Percentiles rank a stretch among this genome's conserved stretches.
Evolutionary conservation across 1,284 basidiomycete genomes (phyloP).

Genomic region (Tilletia setariae): DNA sequence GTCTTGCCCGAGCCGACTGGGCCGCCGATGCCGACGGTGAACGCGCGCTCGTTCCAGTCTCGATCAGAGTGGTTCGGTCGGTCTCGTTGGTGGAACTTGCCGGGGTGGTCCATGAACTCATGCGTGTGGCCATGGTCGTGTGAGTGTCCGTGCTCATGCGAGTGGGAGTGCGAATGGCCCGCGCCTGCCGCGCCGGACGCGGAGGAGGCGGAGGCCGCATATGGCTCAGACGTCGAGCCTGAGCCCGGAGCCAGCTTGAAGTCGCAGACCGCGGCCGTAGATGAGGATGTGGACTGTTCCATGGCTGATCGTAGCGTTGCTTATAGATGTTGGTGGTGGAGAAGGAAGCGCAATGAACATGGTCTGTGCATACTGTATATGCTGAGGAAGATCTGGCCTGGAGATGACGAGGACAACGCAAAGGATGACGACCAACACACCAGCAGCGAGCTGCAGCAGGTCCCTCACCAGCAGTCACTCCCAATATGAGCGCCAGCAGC

Average conservation of each 20-base stretch:
- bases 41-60: constrained; percentile 88
- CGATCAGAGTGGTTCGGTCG: constrained; percentile 79
- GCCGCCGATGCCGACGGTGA: constrained; percentile 94
- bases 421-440: too few species aligned
- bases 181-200: not conserved
- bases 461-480: not conserved
- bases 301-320: too few species aligned
- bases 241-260: constrained; percentile 1
- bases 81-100: constrained; percentile 88
- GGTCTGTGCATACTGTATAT: not conserved
- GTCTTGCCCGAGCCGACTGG: constrained; percentile 97
- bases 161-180: constrained; percentile 25
- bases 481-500: not conserved
- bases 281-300: not conserved
- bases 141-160: constrained; percentile 27
- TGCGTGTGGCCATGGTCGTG: constrained; percentile 50
- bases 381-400: too few species aligned
- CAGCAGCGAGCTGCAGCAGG: not conserved
- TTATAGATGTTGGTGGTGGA: not conserved
- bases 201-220: not conserved
- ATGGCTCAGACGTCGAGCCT: not conserved
- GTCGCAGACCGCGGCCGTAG: not conserved
- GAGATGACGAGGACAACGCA: too few species aligned
- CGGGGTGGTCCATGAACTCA: constrained; percentile 57
- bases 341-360: not conserved